These are phyloP conservation scores for Lasiosphaeria ovina DNA, from an alignment of 495 filamentous ascomycete genomes.

Conservation along the genomic window DNA sequence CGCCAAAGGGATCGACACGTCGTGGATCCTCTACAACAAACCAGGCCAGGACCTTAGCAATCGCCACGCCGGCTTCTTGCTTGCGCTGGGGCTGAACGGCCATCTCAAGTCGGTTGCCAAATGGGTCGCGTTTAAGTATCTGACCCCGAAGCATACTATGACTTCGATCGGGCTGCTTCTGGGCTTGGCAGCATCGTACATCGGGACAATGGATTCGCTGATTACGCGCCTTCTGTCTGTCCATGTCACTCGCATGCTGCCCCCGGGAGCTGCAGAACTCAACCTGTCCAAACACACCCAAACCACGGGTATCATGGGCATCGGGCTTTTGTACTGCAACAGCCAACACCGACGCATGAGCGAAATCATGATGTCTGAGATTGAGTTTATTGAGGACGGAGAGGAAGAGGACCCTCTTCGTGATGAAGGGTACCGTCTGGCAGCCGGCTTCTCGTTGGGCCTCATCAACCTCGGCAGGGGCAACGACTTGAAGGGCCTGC, in stretches of 20 bases:
- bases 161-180: constrained; percentile 93
- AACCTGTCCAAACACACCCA: constrained; percentile 94
- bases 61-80: constrained; percentile 87
- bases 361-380: constrained; percentile 96
- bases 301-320: constrained; percentile 95
- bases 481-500: constrained; percentile 79
- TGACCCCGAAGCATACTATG: constrained; percentile 98
- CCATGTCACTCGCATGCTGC: constrained; percentile 94
- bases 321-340: constrained; percentile 89
- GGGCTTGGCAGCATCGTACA: constrained; percentile 85
- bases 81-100: constrained; percentile 92
- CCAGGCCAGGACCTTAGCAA: constrained; percentile 82
- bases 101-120: constrained; percentile 91
- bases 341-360: constrained; percentile 98
- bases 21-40: constrained; percentile 98
- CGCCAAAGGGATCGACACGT: constrained; percentile 93
- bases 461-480: constrained; percentile 94
- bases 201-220: constrained; percentile 94
- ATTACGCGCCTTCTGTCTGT: constrained; percentile 94
- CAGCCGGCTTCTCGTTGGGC: constrained; percentile 89
- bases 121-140: constrained; percentile 98
- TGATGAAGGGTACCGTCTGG: constrained; percentile 90
- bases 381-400: constrained; percentile 77
- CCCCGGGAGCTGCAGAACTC: constrained; percentile 84
- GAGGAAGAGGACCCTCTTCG: constrained; percentile 72